Percentiles rank a stretch among this genome's conserved stretches.
Evolutionary conservation across 2,329 filamentous ascomycete genomes (phyloP).

Genomic region (Neonectria faginata): DNA sequence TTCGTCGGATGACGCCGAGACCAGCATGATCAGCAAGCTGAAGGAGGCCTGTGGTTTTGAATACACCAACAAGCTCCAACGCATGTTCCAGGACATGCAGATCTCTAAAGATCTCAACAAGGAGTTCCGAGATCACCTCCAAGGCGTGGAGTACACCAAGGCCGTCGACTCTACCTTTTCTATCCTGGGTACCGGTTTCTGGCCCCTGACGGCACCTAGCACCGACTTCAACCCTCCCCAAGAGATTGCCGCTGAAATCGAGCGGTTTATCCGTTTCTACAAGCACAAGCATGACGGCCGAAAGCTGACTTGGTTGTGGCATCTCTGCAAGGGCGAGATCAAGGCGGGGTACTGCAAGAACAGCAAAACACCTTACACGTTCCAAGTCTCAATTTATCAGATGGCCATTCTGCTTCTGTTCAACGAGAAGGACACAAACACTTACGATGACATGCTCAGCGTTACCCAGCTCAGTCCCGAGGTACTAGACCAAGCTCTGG

Average conservation of each 20-base stretch:
- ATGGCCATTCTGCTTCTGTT: conserved; percentile 96
- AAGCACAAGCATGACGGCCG: conserved; percentile 96
- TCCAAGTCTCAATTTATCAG: conserved; percentile 97
- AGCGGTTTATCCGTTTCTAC: conserved; percentile 92
- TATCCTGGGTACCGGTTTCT: conserved; percentile 95
- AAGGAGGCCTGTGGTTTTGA: conserved; percentile 99
- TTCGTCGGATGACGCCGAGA: conserved; percentile 96
- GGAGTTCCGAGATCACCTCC: conserved; percentile 82
- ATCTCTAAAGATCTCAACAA: conserved; percentile 97
- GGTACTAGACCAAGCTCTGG: conserved; percentile 85
- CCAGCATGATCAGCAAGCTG: conserved; percentile 98
- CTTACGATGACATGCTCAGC: conserved; percentile 87
- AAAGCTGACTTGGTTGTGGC: conserved; percentile 98
- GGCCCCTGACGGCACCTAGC: conserved; percentile 88
- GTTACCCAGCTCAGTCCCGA: conserved; percentile 85
- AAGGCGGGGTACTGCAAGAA: conserved; percentile 92
- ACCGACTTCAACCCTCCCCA: conserved; percentile 90
- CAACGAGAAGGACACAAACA: conserved; percentile 88
- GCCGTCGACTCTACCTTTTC: conserved; percentile 88
- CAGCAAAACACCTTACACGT: conserved; percentile 91
- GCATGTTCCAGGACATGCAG: conserved; percentile 99
- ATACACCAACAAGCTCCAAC: conserved; percentile 98
- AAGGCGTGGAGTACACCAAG: conserved; percentile 69
- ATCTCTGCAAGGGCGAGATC: conserved; percentile 96
- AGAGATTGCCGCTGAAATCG: conserved; percentile 87